A percentile compares a stretch with the other conserved stretches of the same genome.
phyloP scores from a whole-genome alignment of 495 filamentous ascomycete genomes.

The Patellaria atrata region DNA sequence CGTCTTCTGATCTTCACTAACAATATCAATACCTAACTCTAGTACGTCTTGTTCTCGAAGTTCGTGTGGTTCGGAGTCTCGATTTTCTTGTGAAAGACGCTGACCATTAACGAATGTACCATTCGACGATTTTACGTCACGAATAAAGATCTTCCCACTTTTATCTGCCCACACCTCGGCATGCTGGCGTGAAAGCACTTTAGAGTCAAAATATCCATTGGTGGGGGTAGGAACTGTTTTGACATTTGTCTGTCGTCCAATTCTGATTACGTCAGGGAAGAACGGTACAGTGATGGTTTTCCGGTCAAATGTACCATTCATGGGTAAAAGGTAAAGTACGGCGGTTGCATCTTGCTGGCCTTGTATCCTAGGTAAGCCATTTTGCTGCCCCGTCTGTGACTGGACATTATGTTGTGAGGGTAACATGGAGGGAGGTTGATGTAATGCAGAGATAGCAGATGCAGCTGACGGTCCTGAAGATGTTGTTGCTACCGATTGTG shows the following conservation, averaged over 20 bases:
- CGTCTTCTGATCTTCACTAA: slow-evolving; percentile 94
- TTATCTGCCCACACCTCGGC: slow-evolving; percentile 91
- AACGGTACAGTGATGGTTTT: slow-evolving; percentile 90
- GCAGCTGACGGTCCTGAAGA: slow-evolving; percentile 50
- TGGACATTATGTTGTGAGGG: slow-evolving; percentile 56
- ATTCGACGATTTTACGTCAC: slow-evolving; percentile 95
- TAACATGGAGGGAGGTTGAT: slow-evolving; percentile 58
- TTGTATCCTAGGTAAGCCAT: slow-evolving; percentile 46
- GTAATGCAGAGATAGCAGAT: slow-evolving; percentile 56
- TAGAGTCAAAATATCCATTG: slow-evolving; percentile 96
- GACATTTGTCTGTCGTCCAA: slow-evolving; percentile 91
- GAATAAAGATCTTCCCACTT: slow-evolving; percentile 83
- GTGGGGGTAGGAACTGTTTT: slow-evolving; percentile 79
- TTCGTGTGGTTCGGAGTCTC: slow-evolving; percentile 89
- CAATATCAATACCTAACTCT: slow-evolving; percentile 94
- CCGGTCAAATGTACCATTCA: slow-evolving; percentile 91
- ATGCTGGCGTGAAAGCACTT: slow-evolving; percentile 90
- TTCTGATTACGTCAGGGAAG: slow-evolving; percentile 74
- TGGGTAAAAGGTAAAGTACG: slow-evolving; percentile 64
- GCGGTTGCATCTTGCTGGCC: slow-evolving; percentile 47
- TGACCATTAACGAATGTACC: slow-evolving; percentile 96
- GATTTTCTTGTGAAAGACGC: slow-evolving; percentile 77
- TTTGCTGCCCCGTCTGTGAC: slow-evolving; percentile 40
- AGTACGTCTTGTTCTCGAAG: slow-evolving; percentile 75
- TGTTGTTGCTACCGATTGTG: slow-evolving; percentile 48